Base-by-base conservation (phyloP, 768 basidiomycete genomes). In the Pleurotus citrinopileatus region DNA sequence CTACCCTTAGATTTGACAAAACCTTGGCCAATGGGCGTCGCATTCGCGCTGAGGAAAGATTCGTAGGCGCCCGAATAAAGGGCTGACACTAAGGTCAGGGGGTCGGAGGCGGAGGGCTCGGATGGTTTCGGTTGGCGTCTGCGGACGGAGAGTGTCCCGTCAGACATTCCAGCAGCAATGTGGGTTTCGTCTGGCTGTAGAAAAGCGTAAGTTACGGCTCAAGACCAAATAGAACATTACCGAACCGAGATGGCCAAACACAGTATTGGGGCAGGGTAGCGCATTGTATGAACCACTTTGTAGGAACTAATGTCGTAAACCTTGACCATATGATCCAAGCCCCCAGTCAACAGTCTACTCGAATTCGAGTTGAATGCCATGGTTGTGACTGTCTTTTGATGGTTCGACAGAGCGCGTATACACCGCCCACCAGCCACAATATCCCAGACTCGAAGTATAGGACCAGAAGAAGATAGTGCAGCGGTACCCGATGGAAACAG, bases 251-350 rank as follows among this genome's bases (percentile, higher is more conserved):
- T 78, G 13, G 94, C 94, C 38, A 98, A 74, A 63, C 87, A 92
- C 15, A 99, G 77, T 1, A 99, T 70, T 4, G 94, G 92, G 3
- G 94, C 93, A 3, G 96, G 91, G 69, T 98, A 98, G 42, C 97
- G 87, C 93, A 99, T 98, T 3, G 97, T 98, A 64, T 99, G 97
- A 12, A 97, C 86, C 29, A 99, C 97, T 63, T 91, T 90, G 77
- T 96, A 98, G 13, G 84, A 84, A 65, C 89, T 83, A 32, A 95
- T 85, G 69, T 98, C 96, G 72, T 98, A 99, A 28, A 98, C 95
- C 72, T 99, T 99, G 55, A 98, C 92, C 89, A 99, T 90, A 60
- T 96, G 94, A 67, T 99, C 97, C 57, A 99, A 75, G 38, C 91
- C 85, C 26, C 94, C 97, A 0, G 92, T 93, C 42, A 99, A 75